Evolutionary conservation across 345 rosid genomes (phyloP), one percentile per base, ranked within the genome.

Genomic region (Euphorbia tirucalli): DNA sequence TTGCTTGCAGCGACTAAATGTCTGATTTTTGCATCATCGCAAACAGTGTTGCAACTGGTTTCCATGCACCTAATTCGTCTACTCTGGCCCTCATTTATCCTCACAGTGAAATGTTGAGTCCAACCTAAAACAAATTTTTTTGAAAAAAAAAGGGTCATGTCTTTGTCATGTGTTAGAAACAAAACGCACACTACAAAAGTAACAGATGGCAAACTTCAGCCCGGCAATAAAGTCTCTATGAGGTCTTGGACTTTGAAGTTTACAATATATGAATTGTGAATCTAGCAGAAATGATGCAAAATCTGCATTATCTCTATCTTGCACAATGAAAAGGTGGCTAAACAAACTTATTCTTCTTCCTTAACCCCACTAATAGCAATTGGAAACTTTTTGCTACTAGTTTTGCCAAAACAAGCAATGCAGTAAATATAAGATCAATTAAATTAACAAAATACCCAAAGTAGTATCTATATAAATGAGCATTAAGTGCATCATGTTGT

Each of bases 51-150:
- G 76, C 86, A 83, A 35, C 76, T 71, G 71, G 48, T 72, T 43
- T 48, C 77, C 86, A 83, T 83, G 82, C 86, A 83, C 61, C 52
- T 73, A 49, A 83, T 75, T 48, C 75, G 77, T 71, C 77, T 80
- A 71, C 86, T 83, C 57, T 83, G 77, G 49, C 86, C 86, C 60
- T 78, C 82, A 27, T 78, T 80, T 75, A 83, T 83, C 80, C 78
- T 78, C 77, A 83, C 82, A 68, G 74, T 71, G 58, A 83, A 83
- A 71, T 83, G 77, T 35, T 66, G 66, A 39, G 80, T 78, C 86
- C 86, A 83, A 71, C 84, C 86, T 83, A 69, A 50, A 70, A 43
- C 35, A 35, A 30, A 3, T 11, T 22, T 0, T 1, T 2, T 15
- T 5, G 8, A 19, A 52, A 32, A 32, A 41, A 10, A 4, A 21